phyloP scores from a whole-genome alignment of 257 asterid genomes.

The Capsicum baccatum region DNA sequence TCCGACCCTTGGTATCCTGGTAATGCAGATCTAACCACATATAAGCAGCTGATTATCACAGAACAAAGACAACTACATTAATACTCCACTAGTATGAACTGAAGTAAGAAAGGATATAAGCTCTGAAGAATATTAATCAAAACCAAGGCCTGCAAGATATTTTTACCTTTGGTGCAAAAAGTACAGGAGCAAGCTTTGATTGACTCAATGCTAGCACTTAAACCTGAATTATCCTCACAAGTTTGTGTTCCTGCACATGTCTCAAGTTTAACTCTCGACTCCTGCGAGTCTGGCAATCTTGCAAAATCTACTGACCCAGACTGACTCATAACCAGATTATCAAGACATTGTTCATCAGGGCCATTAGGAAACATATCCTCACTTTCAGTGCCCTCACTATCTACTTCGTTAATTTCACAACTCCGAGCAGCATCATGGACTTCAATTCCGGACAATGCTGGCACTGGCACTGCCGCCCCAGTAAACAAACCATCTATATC shows the following conservation, averaged over 20 bases:
- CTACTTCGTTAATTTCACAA: constrained; percentile 47
- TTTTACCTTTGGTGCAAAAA: constrained; percentile 82
- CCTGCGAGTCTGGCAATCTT: constrained; percentile 71
- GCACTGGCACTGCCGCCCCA: constrained; percentile 1
- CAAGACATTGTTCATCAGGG: constrained; percentile 55
- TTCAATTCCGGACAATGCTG: constrained; percentile 27
- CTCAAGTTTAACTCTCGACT: constrained; percentile 61
- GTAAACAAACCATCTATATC: constrained; percentile 25
- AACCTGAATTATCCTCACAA: constrained; percentile 44
- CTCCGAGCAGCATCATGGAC: constrained; percentile 31
- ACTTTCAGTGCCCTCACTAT: constrained; percentile 42
- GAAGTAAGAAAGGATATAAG: constrained; percentile 8
- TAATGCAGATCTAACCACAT: constrained; percentile 87
- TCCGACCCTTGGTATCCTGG: constrained; percentile 76
- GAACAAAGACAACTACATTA: constrained; percentile 29
- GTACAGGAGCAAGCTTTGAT: constrained; percentile 72
- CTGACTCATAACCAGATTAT: constrained; percentile 62
- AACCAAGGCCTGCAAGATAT: neutral
- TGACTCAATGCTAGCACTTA: constrained; percentile 45
- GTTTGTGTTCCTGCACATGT: constrained; percentile 46
- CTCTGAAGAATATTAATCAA: constrained; percentile 27
- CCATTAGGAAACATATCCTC: constrained; percentile 42
- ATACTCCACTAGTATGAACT: constrained; percentile 25
- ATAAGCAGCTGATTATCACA: constrained; percentile 63
- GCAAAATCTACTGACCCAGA: constrained; percentile 63